A percentile compares a stretch with the other conserved stretches of the same genome.
Evolutionary conservation across 2,329 filamentous ascomycete species (phyloP).

Genomic region (Ceratocystiopsis minuta): DNA sequence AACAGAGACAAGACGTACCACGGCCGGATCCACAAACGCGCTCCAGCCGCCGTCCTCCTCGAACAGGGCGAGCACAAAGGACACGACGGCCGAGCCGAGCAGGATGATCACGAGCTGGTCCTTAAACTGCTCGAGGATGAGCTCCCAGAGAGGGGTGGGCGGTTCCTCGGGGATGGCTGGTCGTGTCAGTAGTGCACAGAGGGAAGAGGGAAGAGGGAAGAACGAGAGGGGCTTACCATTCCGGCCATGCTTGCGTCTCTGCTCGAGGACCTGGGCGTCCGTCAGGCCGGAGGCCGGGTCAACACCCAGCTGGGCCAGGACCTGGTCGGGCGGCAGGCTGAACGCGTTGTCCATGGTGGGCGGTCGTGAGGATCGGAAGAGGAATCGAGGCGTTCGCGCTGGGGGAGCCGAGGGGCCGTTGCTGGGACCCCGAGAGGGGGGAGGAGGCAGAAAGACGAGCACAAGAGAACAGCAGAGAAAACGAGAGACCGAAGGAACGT

Average conservation of each 20-base stretch:
- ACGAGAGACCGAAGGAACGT: too few relatives aligned
- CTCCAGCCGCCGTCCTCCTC: slow-evolving; percentile 90
- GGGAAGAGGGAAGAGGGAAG: too few relatives aligned
- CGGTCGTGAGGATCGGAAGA: not conserved
- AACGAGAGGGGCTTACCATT: slow-evolving; percentile 34
- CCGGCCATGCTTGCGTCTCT: slow-evolving; percentile 41
- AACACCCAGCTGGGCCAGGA: slow-evolving; percentile 41
- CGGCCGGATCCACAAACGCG: slow-evolving; percentile 87
- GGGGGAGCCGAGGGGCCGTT: too few relatives aligned
- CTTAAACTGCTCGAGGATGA: slow-evolving; percentile 97
- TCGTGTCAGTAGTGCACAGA: not conserved
- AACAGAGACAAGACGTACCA: slow-evolving; percentile 45
- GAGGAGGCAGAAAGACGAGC: too few relatives aligned
- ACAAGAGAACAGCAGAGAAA: too few relatives aligned
- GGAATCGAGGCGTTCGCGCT: too few relatives aligned
- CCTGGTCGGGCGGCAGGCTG: slow-evolving; percentile 35
- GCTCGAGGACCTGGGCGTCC: slow-evolving; percentile 37
- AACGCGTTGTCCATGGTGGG: slow-evolving; percentile 45
- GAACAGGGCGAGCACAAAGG: slow-evolving; percentile 81
- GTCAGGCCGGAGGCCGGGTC: slow-evolving; percentile 36
- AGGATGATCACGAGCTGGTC: slow-evolving; percentile 95
- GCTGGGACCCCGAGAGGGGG: too few relatives aligned
- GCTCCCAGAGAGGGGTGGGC: slow-evolving; percentile 86
- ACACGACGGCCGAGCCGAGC: slow-evolving; percentile 79
- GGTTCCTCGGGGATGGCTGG: slow-evolving; percentile 63